Conservation (phyloP, 805 yeast species). For the Myxozyma mucilagina region DNA sequence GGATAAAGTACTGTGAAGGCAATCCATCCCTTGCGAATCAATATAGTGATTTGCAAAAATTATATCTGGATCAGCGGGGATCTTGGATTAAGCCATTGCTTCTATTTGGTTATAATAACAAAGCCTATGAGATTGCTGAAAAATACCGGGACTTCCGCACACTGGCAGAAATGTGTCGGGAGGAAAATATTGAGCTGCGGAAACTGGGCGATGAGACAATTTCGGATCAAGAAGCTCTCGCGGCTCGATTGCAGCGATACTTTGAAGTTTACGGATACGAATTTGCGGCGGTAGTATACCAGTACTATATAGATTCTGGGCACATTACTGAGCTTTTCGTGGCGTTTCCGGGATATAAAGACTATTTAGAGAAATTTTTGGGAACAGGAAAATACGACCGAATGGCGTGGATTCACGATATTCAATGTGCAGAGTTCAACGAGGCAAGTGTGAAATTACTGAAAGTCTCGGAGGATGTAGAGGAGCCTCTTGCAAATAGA, state of each 20-base stretch:
- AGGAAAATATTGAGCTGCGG: conserved; percentile 18
- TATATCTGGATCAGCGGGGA: conserved; percentile 40
- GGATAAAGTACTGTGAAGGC: conserved; percentile 25
- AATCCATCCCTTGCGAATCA: conserved; percentile 5
- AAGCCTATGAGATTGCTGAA: conserved; percentile 65
- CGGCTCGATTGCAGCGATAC: conserved; percentile 41
- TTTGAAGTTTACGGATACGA: conserved; percentile 63
- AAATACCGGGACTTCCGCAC: conserved; percentile 64
- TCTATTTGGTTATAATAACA: conserved; percentile 50
- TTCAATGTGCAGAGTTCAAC: conserved; percentile 52
- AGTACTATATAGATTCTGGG: conserved; percentile 54
- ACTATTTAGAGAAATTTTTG: conserved; percentile 56
- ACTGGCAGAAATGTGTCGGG: conserved; percentile 50
- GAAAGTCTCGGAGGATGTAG: conserved; percentile 45
- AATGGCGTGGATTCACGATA: conserved; percentile 72
- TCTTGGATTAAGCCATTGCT: conserved; percentile 64
- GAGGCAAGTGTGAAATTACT: conserved; percentile 54
- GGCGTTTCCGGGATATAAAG: conserved; percentile 55
- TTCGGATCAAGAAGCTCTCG: conserved; percentile 16
- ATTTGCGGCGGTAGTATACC: conserved; percentile 67
- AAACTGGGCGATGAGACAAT: conserved; percentile 1
- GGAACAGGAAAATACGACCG: conserved; percentile 40
- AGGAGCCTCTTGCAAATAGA: conserved; percentile 49
- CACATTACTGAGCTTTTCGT: conserved; percentile 56
- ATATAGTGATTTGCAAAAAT: conserved; percentile 19